Evolutionary conservation across 768 basidiomycete genomes (phyloP), one percentile per base, ranked within the genome.

Genomic region (Suillus placidus): DNA sequence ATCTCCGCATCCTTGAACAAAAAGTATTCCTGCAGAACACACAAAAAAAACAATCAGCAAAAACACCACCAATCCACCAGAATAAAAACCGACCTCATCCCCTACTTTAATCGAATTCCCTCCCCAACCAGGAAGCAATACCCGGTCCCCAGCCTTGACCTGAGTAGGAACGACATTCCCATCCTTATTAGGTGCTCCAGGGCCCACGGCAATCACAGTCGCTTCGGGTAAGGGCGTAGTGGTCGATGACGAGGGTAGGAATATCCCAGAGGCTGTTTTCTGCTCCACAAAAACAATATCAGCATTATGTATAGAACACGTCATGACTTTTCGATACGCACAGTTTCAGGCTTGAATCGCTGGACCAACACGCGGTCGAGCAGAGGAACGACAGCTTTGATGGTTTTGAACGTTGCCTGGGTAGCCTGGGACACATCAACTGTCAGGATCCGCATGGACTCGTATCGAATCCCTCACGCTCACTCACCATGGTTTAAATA

Each of bases 191-290:
- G 88, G 91, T n/a, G 92, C 92, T 38, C 97, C 97, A 40, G 97
- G 97, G 64, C 97, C 97, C 57, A 93, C 91, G 34, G 97, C 93
- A 76, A 98, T 91, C 74, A 97, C 97, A 37, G 94, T 97, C 6
- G 95, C 97, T 80, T 99, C 97, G 2, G 97, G 95, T n/a, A 98
- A 86, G 30, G 95, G 95, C 71, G 78, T 88, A 69, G 77, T 86
- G 34, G 93, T 95, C 6, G 92, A 88, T 1, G 95, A 94, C 0
- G 92, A 87, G n/a, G 97, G 97, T 55, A 99, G 85, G 87, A 95
- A 95, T 76, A 99, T 89, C 42, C 97, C 97, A 30, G 91, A 80
- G 4, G 97, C 92, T n/a, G 97, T 99, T 96, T 99, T 97, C 96
- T 98, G 71, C 45, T 43, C 60, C 38, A 58, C 56, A 57, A 4